A percentile compares a stretch with the other conserved stretches of the same genome.
phyloP scores from a whole-genome alignment of 768 basidiomycete species.

The Kwoniella bestiolae region DNA sequence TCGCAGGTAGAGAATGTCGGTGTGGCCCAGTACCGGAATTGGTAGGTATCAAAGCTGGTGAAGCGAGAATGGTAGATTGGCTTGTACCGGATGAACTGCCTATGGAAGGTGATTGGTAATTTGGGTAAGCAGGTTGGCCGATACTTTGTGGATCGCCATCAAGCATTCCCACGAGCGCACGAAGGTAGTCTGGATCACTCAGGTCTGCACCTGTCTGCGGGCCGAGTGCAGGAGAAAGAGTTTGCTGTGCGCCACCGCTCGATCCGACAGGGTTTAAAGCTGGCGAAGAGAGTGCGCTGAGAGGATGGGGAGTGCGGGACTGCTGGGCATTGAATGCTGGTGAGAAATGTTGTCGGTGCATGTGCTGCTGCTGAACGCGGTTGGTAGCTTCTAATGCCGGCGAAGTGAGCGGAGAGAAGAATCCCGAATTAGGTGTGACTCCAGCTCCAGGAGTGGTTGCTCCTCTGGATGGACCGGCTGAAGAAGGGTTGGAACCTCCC shows the following conservation, averaged over 20 bases:
- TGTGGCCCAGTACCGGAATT: constrained; percentile 32
- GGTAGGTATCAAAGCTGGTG: constrained; percentile 15
- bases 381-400: constrained; percentile 56
- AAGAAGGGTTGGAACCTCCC: constrained; percentile 56
- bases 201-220: constrained; percentile 43
- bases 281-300: constrained; percentile 41
- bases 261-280: constrained; percentile 51
- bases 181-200: constrained; percentile 43
- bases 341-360: constrained; percentile 27
- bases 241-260: constrained; percentile 50
- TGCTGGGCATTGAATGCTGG: constrained; percentile 25
- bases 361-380: constrained; percentile 13
- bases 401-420: constrained; percentile 59
- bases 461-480: constrained; percentile 56
- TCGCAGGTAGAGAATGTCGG: constrained; percentile 40
- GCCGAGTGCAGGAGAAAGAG: constrained; percentile 50
- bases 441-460: constrained; percentile 41
- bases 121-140: constrained; percentile 13
- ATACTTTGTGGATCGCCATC: constrained; percentile 22
- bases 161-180: constrained; percentile 40
- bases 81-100: constrained; percentile 17
- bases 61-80: constrained; percentile 17
- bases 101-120: constrained; percentile 20
- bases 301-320: constrained; percentile 39
- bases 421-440: constrained; percentile 47